Percentiles rank a stretch among this genome's conserved stretches.
Conservation (phyloP, 352 stramenopile species). For the Blastocystis sp. region DNA sequence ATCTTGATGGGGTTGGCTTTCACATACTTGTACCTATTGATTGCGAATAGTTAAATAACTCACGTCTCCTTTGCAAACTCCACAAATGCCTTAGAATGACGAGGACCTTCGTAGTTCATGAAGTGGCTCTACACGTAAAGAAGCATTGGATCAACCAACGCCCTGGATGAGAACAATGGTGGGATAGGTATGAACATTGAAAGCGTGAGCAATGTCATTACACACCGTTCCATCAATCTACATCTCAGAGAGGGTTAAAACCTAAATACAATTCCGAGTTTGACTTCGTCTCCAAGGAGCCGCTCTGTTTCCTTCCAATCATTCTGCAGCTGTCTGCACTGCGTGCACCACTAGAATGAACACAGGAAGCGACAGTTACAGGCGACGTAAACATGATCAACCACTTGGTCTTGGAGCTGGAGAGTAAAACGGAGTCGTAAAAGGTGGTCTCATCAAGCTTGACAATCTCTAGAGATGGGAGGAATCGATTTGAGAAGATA, state of each 20-base stretch:
- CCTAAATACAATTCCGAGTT: neutral
- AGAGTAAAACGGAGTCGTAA: neutral
- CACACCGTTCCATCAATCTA: neutral
- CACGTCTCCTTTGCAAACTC: conserved; percentile 24
- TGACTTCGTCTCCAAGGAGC: neutral
- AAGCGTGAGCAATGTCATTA: neutral
- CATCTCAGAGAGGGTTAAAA: neutral
- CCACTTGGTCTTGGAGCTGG: neutral
- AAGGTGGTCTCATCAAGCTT: neutral
- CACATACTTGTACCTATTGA: conserved; percentile 7
- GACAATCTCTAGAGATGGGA: neutral
- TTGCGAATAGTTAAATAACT: neutral
- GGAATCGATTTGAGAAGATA: neutral
- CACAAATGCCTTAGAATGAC: neutral
- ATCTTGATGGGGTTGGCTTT: neutral
- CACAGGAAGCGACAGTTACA: neutral
- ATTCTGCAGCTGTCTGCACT: neutral
- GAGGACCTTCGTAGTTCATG: neutral
- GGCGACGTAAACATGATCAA: neutral
- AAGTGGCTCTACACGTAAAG: neutral
- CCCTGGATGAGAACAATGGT: conserved; percentile 1
- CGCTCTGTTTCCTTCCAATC: neutral
- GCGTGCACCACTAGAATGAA: conserved; percentile 5
- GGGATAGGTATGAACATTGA: conserved; percentile 7
- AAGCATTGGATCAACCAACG: neutral